A percentile compares a stretch with the other conserved stretches of the same genome.
phyloP scores from a whole-genome alignment of 2,329 filamentous ascomycete species.

The Pseudopyrenochaeta lycopersici region DNA sequence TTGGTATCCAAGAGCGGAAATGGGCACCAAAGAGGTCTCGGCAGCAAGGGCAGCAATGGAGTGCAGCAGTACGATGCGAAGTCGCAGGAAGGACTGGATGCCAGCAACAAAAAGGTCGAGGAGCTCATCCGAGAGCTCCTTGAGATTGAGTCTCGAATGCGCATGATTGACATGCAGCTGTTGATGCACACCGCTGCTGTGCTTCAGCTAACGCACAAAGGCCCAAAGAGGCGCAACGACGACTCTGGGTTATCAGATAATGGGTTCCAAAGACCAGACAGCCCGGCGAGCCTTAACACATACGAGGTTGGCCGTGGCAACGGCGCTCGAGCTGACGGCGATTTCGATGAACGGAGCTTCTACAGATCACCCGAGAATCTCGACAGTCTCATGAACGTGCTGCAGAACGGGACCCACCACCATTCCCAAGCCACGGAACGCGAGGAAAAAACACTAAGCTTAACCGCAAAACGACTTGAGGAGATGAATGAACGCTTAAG shows the following conservation, averaged over 20 bases:
- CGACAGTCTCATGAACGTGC: slow-evolving; percentile 57
- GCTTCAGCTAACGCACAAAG: slow-evolving; percentile 86
- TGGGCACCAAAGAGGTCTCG: slow-evolving; percentile 60
- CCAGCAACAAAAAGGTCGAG: slow-evolving; percentile 83
- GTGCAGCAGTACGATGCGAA: slow-evolving; percentile 45
- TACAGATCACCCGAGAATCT: slow-evolving; percentile 75
- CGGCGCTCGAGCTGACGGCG: slow-evolving; percentile 63
- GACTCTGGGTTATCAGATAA: slow-evolving; percentile 51
- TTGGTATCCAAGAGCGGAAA: slow-evolving; percentile 71
- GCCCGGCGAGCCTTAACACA: slow-evolving; percentile 78
- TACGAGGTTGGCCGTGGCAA: slow-evolving; percentile 66
- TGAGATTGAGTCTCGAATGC: slow-evolving; percentile 77
- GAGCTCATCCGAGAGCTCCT: slow-evolving; percentile 83
- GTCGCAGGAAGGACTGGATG: slow-evolving; percentile 77
- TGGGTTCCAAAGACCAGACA: slow-evolving; percentile 66
- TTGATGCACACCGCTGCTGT: slow-evolving; percentile 93
- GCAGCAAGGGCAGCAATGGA: slow-evolving; percentile 56
- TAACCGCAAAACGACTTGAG: slow-evolving; percentile 73
- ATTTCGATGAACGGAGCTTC: slow-evolving; percentile 80
- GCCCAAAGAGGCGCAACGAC: slow-evolving; percentile 67
- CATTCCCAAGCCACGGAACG: slow-evolving; percentile 37
- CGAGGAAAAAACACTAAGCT: slow-evolving; percentile 62
- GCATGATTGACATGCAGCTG: slow-evolving; percentile 77
- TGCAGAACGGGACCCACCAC: slow-evolving; percentile 48
- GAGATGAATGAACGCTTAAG: slow-evolving; percentile 72